Evolutionary conservation across 805 yeast genomes (phyloP).

Genomic region (Candida nemodendra): DNA sequence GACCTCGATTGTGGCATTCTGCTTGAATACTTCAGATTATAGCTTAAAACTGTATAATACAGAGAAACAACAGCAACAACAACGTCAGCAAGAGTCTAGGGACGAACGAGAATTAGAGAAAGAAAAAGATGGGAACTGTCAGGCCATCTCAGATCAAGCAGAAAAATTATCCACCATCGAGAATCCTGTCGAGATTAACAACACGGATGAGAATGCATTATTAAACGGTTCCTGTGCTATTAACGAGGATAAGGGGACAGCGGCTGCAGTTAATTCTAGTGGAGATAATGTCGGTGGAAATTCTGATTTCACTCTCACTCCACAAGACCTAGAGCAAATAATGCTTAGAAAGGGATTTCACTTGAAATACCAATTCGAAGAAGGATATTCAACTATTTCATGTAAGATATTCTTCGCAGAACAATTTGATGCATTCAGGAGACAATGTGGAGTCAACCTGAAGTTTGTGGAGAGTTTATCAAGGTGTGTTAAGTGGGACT

Average conservation of each 20-base stretch:
- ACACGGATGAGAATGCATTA: not conserved
- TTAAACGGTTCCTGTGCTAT: slow-evolving; percentile 23
- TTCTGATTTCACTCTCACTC: slow-evolving; percentile 1
- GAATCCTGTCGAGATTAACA: not conserved
- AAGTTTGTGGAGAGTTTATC: slow-evolving; percentile 85
- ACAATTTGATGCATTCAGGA: slow-evolving; percentile 91
- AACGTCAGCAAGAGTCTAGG: slow-evolving; percentile 1
- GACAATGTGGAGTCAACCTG: slow-evolving; percentile 74
- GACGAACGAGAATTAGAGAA: not conserved
- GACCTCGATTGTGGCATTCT: slow-evolving; percentile 88
- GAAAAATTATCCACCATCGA: not conserved
- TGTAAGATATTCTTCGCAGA: slow-evolving; percentile 95
- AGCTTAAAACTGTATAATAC: slow-evolving; percentile 39
- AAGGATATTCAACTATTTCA: slow-evolving; percentile 76
- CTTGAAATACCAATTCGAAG: slow-evolving; percentile 86
- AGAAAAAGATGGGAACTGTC: not conserved
- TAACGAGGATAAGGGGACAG: slow-evolving; percentile 10
- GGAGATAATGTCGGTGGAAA: slow-evolving; percentile 11
- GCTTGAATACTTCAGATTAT: slow-evolving; percentile 84
- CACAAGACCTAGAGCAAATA: slow-evolving; percentile 52
- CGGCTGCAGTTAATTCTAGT: slow-evolving; percentile 11
- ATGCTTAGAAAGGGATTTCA: slow-evolving; percentile 88
- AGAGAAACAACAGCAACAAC: slow-evolving; percentile 28
- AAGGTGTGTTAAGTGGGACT: slow-evolving; percentile 93
- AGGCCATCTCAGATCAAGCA: not conserved